These are phyloP conservation scores for Pseudogymnoascus sp. DNA, from an alignment of 2,329 filamentous ascomycete species.

Conservation along the genomic window DNA sequence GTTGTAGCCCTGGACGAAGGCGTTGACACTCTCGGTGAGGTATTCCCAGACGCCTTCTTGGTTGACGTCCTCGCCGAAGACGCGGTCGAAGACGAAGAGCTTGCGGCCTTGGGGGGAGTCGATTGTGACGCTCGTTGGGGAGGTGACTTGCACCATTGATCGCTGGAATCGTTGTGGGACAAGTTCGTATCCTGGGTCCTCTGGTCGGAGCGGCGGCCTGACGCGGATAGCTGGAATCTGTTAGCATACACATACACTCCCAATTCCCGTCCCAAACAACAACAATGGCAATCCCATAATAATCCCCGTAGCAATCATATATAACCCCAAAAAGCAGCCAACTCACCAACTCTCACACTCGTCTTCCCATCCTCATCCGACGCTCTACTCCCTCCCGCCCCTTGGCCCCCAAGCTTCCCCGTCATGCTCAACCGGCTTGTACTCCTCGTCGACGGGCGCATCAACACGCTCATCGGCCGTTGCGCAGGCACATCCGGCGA, in stretches of 20 bases:
- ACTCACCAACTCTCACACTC: constrained; percentile 93
- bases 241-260: constrained; percentile 9
- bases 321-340: neutral
- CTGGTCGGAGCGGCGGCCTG: constrained; percentile 73
- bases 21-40: constrained; percentile 77
- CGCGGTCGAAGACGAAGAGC: constrained; percentile 91
- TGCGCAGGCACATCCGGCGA: constrained; percentile 52
- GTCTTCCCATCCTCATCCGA: constrained; percentile 88
- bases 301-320: constrained; percentile 12
- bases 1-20: constrained; percentile 95
- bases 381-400: constrained; percentile 67
- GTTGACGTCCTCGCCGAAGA: constrained; percentile 74
- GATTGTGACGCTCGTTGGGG: constrained; percentile 76
- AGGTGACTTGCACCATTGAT: constrained; percentile 84
- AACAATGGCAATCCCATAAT: constrained; percentile 1
- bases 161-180: constrained; percentile 93
- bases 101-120: constrained; percentile 90
- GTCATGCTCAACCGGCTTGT: constrained; percentile 80
- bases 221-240: constrained; percentile 70
- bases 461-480: constrained; percentile 74
- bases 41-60: constrained; percentile 96
- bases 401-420: constrained; percentile 46
- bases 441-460: constrained; percentile 65
- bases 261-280: constrained; percentile 7
- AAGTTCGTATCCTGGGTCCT: constrained; percentile 87